A percentile compares a stretch with the other conserved stretches of the same genome.
Evolutionary conservation across 2,329 filamentous ascomycete genomes (phyloP).

Genomic region (Beauveria brongniartii): DNA sequence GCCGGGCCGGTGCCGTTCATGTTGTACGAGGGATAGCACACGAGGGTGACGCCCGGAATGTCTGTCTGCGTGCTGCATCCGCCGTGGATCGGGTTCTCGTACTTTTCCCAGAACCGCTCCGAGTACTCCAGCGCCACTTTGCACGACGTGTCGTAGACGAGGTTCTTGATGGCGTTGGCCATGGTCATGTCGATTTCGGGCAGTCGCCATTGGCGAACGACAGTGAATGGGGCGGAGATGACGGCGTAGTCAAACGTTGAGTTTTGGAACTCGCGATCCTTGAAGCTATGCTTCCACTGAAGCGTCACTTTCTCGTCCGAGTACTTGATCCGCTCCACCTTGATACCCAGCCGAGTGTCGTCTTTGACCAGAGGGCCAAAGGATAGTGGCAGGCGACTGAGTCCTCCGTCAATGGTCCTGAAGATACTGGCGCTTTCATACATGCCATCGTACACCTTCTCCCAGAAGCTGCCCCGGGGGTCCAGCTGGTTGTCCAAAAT

Average conservation of each 20-base stretch:
- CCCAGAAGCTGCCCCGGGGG: constrained; percentile 37
- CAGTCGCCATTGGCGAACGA: constrained; percentile 54
- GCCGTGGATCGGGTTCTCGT: constrained; percentile 49
- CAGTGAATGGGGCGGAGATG: constrained; percentile 56
- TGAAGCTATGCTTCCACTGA: constrained; percentile 43
- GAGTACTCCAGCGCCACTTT: constrained; percentile 60
- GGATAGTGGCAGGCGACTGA: constrained; percentile 49
- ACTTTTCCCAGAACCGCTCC: constrained; percentile 52
- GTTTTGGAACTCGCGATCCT: constrained; percentile 30
- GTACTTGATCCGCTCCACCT: constrained; percentile 49
- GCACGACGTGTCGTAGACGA: constrained; percentile 39
- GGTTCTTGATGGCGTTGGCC: constrained; percentile 36
- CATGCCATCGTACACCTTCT: constrained; percentile 22
- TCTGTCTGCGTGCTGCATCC: constrained; percentile 50
- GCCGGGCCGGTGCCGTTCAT: constrained; percentile 57
- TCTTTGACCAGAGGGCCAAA: constrained; percentile 55
- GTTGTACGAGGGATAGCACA: constrained; percentile 61
- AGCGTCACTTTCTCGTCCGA: constrained; percentile 48
- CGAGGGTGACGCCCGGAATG: constrained; percentile 51
- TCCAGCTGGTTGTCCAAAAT: constrained; percentile 21
- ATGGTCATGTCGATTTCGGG: constrained; percentile 36
- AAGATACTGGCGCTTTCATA: constrained; percentile 30
- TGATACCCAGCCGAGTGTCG: constrained; percentile 46
- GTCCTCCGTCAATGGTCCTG: constrained; percentile 54
- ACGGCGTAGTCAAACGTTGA: constrained; percentile 58